phyloP scores from a whole-genome alignment of 805 yeast species.

The Candida koratica region DNA sequence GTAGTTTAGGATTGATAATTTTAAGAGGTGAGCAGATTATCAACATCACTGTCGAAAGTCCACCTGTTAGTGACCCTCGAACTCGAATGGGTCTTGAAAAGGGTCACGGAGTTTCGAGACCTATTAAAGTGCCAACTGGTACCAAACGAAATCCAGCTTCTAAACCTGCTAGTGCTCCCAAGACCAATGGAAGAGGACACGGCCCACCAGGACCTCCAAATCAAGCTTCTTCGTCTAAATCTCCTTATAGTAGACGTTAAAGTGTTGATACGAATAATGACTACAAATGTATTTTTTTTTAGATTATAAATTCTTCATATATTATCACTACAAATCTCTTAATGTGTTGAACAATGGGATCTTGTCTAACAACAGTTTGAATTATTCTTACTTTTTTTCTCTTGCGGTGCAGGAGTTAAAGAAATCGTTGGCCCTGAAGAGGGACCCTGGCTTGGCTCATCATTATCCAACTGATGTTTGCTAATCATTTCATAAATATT shows the following conservation, averaged over 20 bases:
- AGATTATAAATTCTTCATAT: background rate
- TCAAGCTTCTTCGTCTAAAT: too few species aligned
- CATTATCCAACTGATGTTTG: conserved; percentile 86
- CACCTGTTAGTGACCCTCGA: conserved; percentile 48
- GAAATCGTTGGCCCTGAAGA: conserved; percentile 87
- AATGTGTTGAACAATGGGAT: background rate
- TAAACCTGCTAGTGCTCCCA: conserved; percentile 1
- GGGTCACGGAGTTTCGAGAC: conserved; percentile 29
- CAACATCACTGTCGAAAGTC: conserved; percentile 60
- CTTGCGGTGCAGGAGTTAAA: conserved; percentile 90
- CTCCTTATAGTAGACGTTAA: conserved; percentile 6
- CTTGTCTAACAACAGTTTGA: conserved; percentile 72
- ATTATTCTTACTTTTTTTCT: conserved; percentile 55
- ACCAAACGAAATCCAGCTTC: conserved; percentile 15
- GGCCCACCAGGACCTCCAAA: background rate
- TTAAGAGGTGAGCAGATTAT: conserved; percentile 86
- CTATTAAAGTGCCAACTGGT: conserved; percentile 28
- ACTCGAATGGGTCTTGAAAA: conserved; percentile 21
- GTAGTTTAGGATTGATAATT: conserved; percentile 76
- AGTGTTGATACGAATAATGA: background rate
- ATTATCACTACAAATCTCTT: background rate
- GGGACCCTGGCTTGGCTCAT: conserved; percentile 62
- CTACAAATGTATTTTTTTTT: background rate
- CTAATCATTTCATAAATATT: conserved; percentile 93
- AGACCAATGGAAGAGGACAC: background rate